Evolutionary conservation across 129 eudicot species (phyloP), one percentile per base, ranked within the genome.

Genomic region (Gnaphalium uliginosum): DNA sequence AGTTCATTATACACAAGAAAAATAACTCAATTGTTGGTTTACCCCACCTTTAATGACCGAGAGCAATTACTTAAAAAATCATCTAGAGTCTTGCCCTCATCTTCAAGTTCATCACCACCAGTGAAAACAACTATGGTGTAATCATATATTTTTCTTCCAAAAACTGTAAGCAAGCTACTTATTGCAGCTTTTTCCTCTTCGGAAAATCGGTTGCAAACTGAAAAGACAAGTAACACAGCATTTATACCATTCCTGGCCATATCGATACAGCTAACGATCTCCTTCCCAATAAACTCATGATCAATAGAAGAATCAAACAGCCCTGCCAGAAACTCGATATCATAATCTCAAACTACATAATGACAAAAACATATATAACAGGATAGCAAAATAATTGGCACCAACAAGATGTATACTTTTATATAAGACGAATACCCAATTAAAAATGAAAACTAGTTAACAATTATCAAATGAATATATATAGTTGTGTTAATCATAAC

Each of bases 221-320:
- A 84, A 27, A 86, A 46, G 25, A 88, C 89, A 22, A 90, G 66
- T 26, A 90, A 77, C 46, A 86, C 69, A 2, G 94, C 94, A 78
- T 90, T 91, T 25, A 90, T 76, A 6, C 96, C 96, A 78, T 86
- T 86, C 72, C 77, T 84, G 17, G 89, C 89, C 90, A 88, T 68
- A 69, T 78, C 67, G 29, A 90, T 79, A 73, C 93, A 88, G 39
- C 76, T 84, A 18, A 84, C 88, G 30, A 90, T 88, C 67, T 90
- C 93, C 65, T 84, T 83, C n/a, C 80, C 80, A 48, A 80, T 67
- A 74, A 74, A 76, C 54, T 79, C 85, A 56, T 82, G 61, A 15
- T 75, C 83, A 48, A 21, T 82, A 70, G 87, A 76, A 59, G 75
- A 76, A 82, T 90, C 93, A 87, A 87, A 90, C 24, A 90, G 46